These are phyloP conservation scores for Perkinsus marinus DNA, from an alignment of 169 alveolate species.

Conservation along the genomic window DNA sequence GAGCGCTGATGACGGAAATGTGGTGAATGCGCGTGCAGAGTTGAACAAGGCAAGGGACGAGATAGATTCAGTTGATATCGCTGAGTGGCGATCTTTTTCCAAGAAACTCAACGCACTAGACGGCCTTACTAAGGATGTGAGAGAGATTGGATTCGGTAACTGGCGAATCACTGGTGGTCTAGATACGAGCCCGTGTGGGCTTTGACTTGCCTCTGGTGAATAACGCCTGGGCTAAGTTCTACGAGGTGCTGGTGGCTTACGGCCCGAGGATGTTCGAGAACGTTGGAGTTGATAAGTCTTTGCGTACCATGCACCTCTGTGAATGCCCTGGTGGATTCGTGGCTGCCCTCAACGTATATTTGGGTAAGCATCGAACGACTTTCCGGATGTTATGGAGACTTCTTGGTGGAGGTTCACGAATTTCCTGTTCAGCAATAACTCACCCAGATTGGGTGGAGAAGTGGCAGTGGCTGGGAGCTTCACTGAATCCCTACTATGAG, in stretches of 20 bases:
- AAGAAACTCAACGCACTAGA: conserved; percentile 13
- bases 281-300: not conserved
- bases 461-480: conserved; percentile 17
- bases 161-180: not conserved
- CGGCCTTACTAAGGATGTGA: conserved; percentile 15
- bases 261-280: conserved; percentile 11
- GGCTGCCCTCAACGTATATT: conserved; percentile 22
- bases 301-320: conserved; percentile 26
- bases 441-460: not conserved
- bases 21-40: not conserved
- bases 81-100: conserved; percentile 21
- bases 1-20: not conserved
- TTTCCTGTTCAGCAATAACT: not conserved
- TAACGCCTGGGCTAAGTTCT: conserved; percentile 27
- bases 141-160: not conserved
- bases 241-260: conserved; percentile 17
- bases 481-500: conserved; percentile 24
- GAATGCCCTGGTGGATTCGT: conserved; percentile 35
- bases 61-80: conserved; percentile 16
- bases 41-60: conserved; percentile 16
- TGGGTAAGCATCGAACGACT: conserved; percentile 16
- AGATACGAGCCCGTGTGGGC: not conserved
- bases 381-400: not conserved
- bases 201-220: not conserved
- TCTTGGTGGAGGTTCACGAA: not conserved